Conservation (phyloP, 306 rosid species). For the Dryas alaskensis region DNA sequence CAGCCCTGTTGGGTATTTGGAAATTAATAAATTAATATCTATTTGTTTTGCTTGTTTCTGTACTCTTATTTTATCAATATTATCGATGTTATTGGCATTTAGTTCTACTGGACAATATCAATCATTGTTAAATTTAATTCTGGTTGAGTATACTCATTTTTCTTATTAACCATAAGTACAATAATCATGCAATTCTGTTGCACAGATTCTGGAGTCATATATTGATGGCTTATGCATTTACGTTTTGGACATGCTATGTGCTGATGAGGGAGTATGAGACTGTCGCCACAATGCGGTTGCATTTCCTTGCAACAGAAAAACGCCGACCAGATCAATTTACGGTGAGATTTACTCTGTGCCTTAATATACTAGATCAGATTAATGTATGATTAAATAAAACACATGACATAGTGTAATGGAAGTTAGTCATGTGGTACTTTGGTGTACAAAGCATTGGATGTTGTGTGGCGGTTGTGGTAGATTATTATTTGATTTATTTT, state of each 20-base stretch:
- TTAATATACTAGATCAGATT: neutral
- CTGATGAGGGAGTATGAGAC: conserved; percentile 73
- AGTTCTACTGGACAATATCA: too few species aligned
- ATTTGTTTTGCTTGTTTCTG: neutral
- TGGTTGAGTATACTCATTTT: neutral
- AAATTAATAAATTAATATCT: too few species aligned
- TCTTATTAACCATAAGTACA: neutral
- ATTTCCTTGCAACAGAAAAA: conserved; percentile 70
- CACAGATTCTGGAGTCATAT: conserved; percentile 85
- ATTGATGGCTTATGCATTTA: conserved; percentile 72
- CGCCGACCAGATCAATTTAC: conserved; percentile 94
- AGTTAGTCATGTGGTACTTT: neutral
- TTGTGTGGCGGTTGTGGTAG: neutral
- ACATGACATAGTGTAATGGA: neutral
- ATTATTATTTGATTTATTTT: neutral
- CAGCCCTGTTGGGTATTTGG: too few species aligned
- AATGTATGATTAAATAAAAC: neutral
- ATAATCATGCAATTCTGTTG: conserved; percentile 17
- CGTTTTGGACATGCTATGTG: conserved; percentile 85
- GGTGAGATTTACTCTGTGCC: conserved; percentile 39
- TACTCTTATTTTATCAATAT: neutral
- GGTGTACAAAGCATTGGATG: neutral
- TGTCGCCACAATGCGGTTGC: conserved; percentile 74
- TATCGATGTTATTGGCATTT: neutral
- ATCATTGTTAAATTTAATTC: neutral